Percentiles rank a stretch among this genome's conserved stretches.
phyloP scores from a whole-genome alignment of 2,329 filamentous ascomycete species.

The Ceratocystiopsis sp. region DNA sequence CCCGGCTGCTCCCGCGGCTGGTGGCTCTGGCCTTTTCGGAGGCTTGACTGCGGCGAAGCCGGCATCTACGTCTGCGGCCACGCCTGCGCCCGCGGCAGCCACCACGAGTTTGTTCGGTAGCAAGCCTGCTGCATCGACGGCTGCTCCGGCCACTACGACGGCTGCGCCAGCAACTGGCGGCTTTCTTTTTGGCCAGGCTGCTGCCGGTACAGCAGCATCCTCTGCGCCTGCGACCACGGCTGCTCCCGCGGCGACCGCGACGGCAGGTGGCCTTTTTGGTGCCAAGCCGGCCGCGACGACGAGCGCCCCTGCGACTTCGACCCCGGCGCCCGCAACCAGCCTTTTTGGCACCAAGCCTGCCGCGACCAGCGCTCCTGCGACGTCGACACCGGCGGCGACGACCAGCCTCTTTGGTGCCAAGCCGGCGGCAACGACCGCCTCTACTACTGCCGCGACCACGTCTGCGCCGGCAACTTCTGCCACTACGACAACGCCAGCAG shows the following conservation, averaged over 20 bases:
- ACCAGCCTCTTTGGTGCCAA: constrained; percentile 6
- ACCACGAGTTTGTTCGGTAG: constrained; percentile 1
- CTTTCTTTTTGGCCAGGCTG: constrained; percentile 11
- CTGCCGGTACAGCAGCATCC: background rate
- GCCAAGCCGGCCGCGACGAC: background rate
- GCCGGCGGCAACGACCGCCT: constrained; percentile 12
- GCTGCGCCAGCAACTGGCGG: constrained; percentile 7
- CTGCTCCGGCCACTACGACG: background rate
- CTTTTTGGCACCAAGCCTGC: constrained; percentile 12
- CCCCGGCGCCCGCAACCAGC: constrained; percentile 4
- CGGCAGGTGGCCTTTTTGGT: constrained; percentile 9
- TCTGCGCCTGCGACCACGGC: constrained; percentile 1
- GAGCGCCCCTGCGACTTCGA: background rate
- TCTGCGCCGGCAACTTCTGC: constrained; percentile 12
- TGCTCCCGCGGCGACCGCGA: constrained; percentile 6
- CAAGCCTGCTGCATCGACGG: background rate
- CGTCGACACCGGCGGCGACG: constrained; percentile 9
- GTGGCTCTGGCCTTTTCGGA: constrained; percentile 1
- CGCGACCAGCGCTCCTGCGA: constrained; percentile 6
- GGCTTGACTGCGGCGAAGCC: background rate
- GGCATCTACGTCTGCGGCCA: background rate
- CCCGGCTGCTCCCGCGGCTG: background rate
- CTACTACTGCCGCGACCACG: constrained; percentile 16
- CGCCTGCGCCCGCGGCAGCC: background rate
- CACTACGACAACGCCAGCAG: constrained; percentile 6